Base-by-base conservation (phyloP, 306 rosid genomes). In the Biancaea sappan region DNA sequence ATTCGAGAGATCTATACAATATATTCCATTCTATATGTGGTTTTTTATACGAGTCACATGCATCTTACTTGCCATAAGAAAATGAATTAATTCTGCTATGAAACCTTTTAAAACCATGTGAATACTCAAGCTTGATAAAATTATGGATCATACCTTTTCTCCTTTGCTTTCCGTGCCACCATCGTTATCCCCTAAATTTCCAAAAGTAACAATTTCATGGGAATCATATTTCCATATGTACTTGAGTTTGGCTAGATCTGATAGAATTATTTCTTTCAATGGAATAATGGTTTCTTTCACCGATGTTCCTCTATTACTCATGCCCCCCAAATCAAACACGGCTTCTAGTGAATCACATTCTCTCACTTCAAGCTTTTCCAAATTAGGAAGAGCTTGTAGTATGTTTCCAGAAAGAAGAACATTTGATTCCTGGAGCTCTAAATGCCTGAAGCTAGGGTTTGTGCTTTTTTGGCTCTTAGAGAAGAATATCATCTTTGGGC, bases 331-430 rank as follows among this genome's bases (percentile, higher is more conserved):
- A 16, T 58, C 76, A 44, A 72, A 43, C 10, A 58, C 54, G 2
- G 41, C 37, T 72, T 28, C 26, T 38, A 58, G 15, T 18, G 43
- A 25, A 38, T 24, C 24, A 58, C 68, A 72, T 0, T 28, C 19
- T 15, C 19, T 43, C 8, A 72, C 44, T 72, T 58, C 57, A 19
- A 72, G 44, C 47, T 58, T 21, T 14, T 41, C 58, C 41, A 72
- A 18, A 1, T 6, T 57, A 3, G 25, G 18, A 16, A 72, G 34
- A 2, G 22, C 37, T 16, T 72, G 32, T 10, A 26, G 21, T 34
- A 43, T 6, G 16, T 29, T 57, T 51, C 18, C 41, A 8, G 77
- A 26, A 6, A 72, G 53, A 18, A 56, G 37, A 6, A 41, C 4
- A 72, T 50, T 16, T 1, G 32, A 1, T 1, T 56, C 12, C 1